Evolutionary conservation across 352 stramenopile genomes (phyloP).

Genomic region (Plasmopara viticola): DNA sequence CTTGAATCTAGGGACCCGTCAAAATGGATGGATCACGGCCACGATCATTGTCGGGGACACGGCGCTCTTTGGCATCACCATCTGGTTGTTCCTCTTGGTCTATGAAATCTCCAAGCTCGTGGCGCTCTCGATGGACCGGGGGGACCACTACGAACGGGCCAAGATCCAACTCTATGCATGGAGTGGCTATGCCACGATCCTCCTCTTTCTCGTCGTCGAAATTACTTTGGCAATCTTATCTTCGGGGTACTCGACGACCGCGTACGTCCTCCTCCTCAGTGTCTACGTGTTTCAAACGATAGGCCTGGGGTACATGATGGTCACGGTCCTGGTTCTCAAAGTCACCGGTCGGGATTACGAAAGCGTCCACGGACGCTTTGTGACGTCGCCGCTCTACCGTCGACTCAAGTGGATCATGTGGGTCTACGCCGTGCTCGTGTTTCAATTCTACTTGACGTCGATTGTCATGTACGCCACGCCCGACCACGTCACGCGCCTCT

Average conservation of each 20-base stretch:
- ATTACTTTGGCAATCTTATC: conserved; percentile 16
- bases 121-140: conserved; percentile 29
- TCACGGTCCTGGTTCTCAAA: conserved; percentile 25
- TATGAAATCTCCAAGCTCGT: conserved; percentile 42
- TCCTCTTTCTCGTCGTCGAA: conserved; percentile 15
- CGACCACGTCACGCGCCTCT: conserved; percentile 5
- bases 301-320: conserved; percentile 26
- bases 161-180: conserved; percentile 29
- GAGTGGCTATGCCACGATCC: conserved; percentile 18
- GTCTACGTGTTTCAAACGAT: conserved; percentile 27
- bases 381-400: conserved; percentile 38
- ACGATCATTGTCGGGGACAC: conserved; percentile 27
- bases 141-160: conserved; percentile 24
- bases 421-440: conserved; percentile 38
- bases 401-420: conserved; percentile 47
- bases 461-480: conserved; percentile 31
- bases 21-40: conserved; percentile 22
- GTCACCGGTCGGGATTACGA: conserved; percentile 36
- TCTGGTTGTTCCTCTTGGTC: conserved; percentile 32
- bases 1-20: conserved; percentile 14
- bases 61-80: conserved; percentile 21
- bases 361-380: conserved; percentile 36
- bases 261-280: conserved; percentile 23
- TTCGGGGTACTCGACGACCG: conserved; percentile 26
- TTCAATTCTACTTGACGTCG: conserved; percentile 46